Percentiles rank a stretch among this genome's conserved stretches.
These are phyloP conservation scores for Pythium aristosporum DNA, from an alignment of 352 stramenopile species.

Conservation along the genomic window DNA sequence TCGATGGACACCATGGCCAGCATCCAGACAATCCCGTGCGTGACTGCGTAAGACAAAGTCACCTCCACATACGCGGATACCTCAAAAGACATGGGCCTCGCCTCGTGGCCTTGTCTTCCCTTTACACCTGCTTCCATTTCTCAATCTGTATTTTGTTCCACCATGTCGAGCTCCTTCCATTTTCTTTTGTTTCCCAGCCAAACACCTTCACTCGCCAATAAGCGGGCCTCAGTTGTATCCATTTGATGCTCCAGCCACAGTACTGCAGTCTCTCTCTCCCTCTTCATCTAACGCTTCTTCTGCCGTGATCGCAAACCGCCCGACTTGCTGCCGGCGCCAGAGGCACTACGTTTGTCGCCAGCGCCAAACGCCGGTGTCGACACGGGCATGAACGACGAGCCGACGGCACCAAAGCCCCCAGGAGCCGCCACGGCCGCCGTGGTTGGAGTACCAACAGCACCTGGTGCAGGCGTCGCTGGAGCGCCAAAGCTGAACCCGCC, in stretches of 20 bases:
- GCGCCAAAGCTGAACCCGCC: slow-evolving; percentile 25
- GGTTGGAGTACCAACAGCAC: slow-evolving; percentile 6
- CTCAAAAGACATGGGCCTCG: not conserved
- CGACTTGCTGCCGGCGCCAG: slow-evolving; percentile 17
- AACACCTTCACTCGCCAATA: not conserved
- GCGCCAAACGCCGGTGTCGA: slow-evolving; percentile 19
- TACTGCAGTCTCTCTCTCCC: not conserved
- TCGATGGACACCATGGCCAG: slow-evolving; percentile 69
- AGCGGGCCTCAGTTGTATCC: not conserved
- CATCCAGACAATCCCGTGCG: slow-evolving; percentile 69
- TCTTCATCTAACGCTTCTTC: slow-evolving; percentile 43
- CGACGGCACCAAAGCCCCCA: slow-evolving; percentile 43
- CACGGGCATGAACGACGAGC: slow-evolving; percentile 49
- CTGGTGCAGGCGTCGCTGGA: slow-evolving; percentile 31
- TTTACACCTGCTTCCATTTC: slow-evolving; percentile 16
- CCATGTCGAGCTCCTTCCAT: not conserved
- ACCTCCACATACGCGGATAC: not conserved
- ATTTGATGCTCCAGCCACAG: slow-evolving; percentile 10
- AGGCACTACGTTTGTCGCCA: slow-evolving; percentile 33
- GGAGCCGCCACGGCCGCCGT: slow-evolving; percentile 11
- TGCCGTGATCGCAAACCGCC: slow-evolving; percentile 32
- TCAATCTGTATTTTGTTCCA: slow-evolving; percentile 15
- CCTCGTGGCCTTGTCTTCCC: not conserved
- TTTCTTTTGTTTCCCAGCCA: not conserved
- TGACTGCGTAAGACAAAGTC: slow-evolving; percentile 14